phyloP scores from a whole-genome alignment of 805 yeast species.

The Candida wancherniae region DNA sequence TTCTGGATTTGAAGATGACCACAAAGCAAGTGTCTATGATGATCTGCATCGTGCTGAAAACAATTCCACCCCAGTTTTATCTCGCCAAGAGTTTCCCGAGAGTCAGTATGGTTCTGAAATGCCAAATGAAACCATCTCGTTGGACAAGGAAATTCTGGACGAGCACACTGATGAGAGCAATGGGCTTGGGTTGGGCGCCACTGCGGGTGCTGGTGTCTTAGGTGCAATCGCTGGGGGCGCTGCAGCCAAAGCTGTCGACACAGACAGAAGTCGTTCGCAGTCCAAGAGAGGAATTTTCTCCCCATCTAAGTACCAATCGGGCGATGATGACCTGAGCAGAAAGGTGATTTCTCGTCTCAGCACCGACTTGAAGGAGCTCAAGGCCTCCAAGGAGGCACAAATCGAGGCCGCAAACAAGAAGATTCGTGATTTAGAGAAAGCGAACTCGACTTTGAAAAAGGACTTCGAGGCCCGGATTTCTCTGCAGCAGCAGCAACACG shows the following conservation, averaged over 20 bases:
- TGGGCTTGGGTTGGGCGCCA: too few relatives aligned
- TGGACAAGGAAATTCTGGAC: not conserved
- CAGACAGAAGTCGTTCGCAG: too few relatives aligned
- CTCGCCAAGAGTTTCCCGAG: too few relatives aligned
- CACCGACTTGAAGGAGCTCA: slow-evolving; percentile 29
- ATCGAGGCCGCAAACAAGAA: slow-evolving; percentile 55
- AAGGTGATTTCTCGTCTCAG: slow-evolving; percentile 30
- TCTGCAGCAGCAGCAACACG: slow-evolving; percentile 12
- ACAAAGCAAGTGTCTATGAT: not conserved
- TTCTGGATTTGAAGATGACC: not conserved
- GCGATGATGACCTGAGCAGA: slow-evolving; percentile 23
- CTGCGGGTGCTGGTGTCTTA: too few relatives aligned
- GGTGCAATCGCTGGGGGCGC: too few relatives aligned
- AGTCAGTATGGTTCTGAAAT: too few relatives aligned
- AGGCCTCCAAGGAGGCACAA: slow-evolving; percentile 37
- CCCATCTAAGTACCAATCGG: not conserved
- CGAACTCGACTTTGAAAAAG: slow-evolving; percentile 12
- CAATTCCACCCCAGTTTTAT: not conserved
- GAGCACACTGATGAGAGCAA: not conserved
- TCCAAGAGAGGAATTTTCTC: slow-evolving; percentile 2
- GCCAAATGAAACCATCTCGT: not conserved
- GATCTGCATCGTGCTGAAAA: not conserved
- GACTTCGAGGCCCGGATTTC: slow-evolving; percentile 5
- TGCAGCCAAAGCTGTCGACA: too few relatives aligned
- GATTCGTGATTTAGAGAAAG: slow-evolving; percentile 44